A percentile compares a stretch with the other conserved stretches of the same genome.
Conservation (phyloP, 768 basidiomycete species). For the Tylopilus plumbeoviolaceoides region DNA sequence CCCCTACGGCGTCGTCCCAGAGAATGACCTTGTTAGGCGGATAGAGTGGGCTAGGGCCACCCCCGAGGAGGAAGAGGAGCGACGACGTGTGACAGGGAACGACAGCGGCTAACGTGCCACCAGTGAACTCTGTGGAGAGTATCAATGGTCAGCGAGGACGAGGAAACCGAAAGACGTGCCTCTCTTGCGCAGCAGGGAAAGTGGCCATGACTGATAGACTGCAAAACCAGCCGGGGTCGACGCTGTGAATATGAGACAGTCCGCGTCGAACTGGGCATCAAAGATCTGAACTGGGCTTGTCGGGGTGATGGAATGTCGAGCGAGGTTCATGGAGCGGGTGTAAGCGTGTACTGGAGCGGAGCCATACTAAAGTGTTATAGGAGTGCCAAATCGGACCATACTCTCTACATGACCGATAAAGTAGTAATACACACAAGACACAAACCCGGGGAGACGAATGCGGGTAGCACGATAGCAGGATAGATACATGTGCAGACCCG, state of each 20-base stretch:
- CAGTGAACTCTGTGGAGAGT: constrained; percentile 56
- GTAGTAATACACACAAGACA: constrained; percentile 25
- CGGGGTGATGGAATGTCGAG: constrained; percentile 76
- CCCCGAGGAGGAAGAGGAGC: constrained; percentile 81
- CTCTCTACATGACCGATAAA: background rate
- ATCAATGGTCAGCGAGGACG: constrained; percentile 15
- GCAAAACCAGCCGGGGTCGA: constrained; percentile 81
- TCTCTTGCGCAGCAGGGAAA: constrained; percentile 76
- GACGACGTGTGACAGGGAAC: constrained; percentile 80
- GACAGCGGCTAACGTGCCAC: constrained; percentile 73
- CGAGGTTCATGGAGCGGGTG: constrained; percentile 68
- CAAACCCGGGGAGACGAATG: constrained; percentile 12
- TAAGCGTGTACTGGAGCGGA: constrained; percentile 7
- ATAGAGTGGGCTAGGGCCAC: constrained; percentile 83
- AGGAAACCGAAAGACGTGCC: constrained; percentile 42
- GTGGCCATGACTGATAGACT: constrained; percentile 72
- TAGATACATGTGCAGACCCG: constrained; percentile 21
- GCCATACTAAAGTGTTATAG: constrained; percentile 18
- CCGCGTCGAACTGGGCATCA: constrained; percentile 77
- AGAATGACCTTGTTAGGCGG: constrained; percentile 89
- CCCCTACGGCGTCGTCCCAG: constrained; percentile 78
- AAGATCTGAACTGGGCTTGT: constrained; percentile 71
- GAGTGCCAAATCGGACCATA: constrained; percentile 7
- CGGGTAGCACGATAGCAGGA: constrained; percentile 18
- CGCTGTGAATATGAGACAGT: constrained; percentile 75